phyloP scores from a whole-genome alignment of 148 eudicot species.

The Salicornia ramosissima region DNA sequence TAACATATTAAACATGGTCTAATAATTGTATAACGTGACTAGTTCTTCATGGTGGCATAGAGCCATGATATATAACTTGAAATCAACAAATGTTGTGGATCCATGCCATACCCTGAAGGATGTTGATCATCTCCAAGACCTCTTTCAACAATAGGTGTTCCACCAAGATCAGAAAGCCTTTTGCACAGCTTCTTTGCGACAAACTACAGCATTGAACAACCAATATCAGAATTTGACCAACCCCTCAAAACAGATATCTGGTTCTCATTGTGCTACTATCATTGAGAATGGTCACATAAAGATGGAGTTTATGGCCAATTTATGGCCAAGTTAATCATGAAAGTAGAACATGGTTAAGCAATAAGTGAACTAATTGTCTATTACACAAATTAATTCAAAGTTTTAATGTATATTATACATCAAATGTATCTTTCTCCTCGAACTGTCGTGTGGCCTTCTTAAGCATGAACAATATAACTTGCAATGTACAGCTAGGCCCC shows the following conservation, averaged over 20 bases:
- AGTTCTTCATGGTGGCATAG: background rate
- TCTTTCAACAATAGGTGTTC: conserved; percentile 57
- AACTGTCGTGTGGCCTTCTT: background rate
- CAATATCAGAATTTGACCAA: background rate
- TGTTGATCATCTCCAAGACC: conserved; percentile 99
- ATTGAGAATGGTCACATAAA: background rate
- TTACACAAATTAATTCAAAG: background rate
- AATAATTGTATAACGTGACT: background rate
- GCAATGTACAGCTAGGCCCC: conserved; percentile 1
- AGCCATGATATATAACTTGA: background rate
- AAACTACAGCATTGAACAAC: conserved; percentile 48
- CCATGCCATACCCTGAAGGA: conserved; percentile 81
- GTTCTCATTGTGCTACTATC: background rate
- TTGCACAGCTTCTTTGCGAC: conserved; percentile 95
- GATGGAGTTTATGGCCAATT: conserved; percentile 1
- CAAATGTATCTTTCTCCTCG: background rate
- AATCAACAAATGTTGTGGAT: background rate
- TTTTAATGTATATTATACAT: background rate
- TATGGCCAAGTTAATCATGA: background rate
- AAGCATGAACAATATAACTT: background rate
- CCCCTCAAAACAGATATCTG: background rate
- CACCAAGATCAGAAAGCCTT: conserved; percentile 83
- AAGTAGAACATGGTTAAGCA: background rate
- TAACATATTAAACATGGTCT: background rate
- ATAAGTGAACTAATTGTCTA: background rate